These are phyloP conservation scores for Amorphotheca resinae DNA, from an alignment of 495 filamentous ascomycete species.

Conservation along the genomic window DNA sequence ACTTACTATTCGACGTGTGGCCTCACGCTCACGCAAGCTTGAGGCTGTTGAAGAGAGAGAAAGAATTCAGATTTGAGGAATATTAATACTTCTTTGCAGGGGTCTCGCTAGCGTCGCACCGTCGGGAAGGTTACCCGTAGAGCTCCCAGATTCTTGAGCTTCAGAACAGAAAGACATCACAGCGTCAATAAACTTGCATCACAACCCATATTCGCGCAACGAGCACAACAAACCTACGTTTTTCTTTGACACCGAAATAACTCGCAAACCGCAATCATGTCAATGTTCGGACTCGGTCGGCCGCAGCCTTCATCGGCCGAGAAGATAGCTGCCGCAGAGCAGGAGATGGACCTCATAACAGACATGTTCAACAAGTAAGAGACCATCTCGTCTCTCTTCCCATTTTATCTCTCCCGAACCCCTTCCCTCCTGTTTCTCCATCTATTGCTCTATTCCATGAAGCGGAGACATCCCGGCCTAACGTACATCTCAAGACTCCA, in stretches of 20 bases:
- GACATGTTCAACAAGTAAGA: slow-evolving; percentile 91
- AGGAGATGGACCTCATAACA: slow-evolving; percentile 85
- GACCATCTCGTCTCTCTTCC: slow-evolving; percentile 4
- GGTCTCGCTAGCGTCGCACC: slow-evolving; percentile 14
- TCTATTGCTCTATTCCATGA: not conserved
- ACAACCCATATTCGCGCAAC: not conserved
- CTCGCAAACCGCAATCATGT: slow-evolving; percentile 49
- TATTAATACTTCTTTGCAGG: not conserved
- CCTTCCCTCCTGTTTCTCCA: not conserved
- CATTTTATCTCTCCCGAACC: not conserved
- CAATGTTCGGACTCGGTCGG: slow-evolving; percentile 63
- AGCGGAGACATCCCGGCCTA: too few relatives aligned
- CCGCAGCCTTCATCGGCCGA: slow-evolving; percentile 86
- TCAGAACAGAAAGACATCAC: slow-evolving; percentile 4
- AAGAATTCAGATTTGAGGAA: not conserved
- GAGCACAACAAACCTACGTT: not conserved
- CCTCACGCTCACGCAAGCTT: not conserved
- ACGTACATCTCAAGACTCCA: slow-evolving; percentile 46
- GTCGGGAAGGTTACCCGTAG: not conserved
- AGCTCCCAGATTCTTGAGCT: slow-evolving; percentile 1
- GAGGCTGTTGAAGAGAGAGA: not conserved
- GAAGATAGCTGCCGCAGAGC: slow-evolving; percentile 90
- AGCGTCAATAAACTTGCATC: slow-evolving; percentile 2
- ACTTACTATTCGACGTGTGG: slow-evolving; percentile 3
- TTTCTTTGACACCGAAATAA: not conserved